Base-by-base conservation (phyloP, 768 basidiomycete genomes). In the Boletus reticulatus region DNA sequence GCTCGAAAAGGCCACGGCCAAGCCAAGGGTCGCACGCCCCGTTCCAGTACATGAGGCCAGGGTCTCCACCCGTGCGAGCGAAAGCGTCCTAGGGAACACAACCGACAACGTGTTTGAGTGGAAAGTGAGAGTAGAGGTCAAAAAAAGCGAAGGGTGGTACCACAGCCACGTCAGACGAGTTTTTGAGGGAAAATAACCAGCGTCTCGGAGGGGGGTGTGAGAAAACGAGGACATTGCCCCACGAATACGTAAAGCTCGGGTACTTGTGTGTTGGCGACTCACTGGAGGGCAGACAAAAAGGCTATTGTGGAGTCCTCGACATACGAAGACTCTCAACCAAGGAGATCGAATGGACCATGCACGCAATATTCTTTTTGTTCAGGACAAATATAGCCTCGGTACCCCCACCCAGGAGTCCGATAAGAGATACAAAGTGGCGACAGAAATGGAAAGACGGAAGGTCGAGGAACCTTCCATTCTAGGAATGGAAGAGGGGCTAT, bases 371-470 rank as follows among this genome's bases (percentile, higher is more conserved):
- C 1, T 46, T 39, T 44, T 45, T 8, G 53, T 42, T 0, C 43
- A 20, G 16, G 22, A 49, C 50, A 52, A 55, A 62, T 50, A 42
- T 57, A 38, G 48, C 10, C 9, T 16, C 4, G 48, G 57, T 3
- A 29, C 7, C 41, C 29, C 36, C 29, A 54, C 34, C 27, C 8
- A 42, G 43, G 38, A 34, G 39, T 24, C 39, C 19, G 48, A 57
- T 58, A 41, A 56, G 55, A 48, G 52, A 56, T 43, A 36, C 41
- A 56, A 44, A 48, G 50, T 24, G 62, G 39, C 19, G 9, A 11
- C 48, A 43, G 41, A 50, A 58, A 64, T 55, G 56, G 63, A 53
- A 65, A 48, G 29, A 51, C 50, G 52, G 43, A 56, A 59, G 50
- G n/a, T 48, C 53, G 63, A 53, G 43, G 53, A 43, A 52, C 19